Percentiles rank a stretch among this genome's conserved stretches.
phyloP scores from a whole-genome alignment of 495 filamentous ascomycete genomes.

The Podospora didyma region DNA sequence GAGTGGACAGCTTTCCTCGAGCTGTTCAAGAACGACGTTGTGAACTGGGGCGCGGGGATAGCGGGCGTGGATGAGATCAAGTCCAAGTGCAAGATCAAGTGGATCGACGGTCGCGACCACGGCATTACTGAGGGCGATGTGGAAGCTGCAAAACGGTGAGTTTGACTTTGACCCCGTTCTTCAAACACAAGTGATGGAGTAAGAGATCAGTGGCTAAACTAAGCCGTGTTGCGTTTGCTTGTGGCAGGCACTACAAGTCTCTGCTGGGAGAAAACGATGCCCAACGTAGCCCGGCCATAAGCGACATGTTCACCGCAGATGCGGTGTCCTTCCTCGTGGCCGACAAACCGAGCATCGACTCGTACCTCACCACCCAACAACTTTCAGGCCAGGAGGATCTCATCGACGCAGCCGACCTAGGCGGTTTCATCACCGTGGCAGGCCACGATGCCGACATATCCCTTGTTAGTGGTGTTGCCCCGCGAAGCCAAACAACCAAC shows the following conservation, averaged over 20 bases:
- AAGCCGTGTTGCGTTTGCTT: no score
- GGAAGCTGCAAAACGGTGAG: slow-evolving; percentile 8
- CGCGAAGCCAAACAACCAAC: no score
- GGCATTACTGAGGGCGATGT: slow-evolving; percentile 15
- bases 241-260: no score
- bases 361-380: no score
- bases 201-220: no score
- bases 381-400: not conserved
- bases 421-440: slow-evolving; percentile 7
- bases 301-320: no score
- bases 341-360: slow-evolving; percentile 4
- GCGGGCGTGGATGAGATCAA: slow-evolving; percentile 1
- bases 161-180: no score
- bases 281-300: no score
- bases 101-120: slow-evolving; percentile 13
- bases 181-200: no score
- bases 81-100: slow-evolving; percentile 8
- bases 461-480: no score
- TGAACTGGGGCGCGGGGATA: slow-evolving; percentile 4
- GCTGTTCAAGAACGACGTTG: slow-evolving; percentile 6
- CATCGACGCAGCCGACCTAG: slow-evolving; percentile 8
- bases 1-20: slow-evolving; percentile 8
- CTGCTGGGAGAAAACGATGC: no score
- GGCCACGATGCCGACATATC: no score
- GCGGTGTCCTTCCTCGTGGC: slow-evolving; percentile 16